Conservation (phyloP, 23 red algal species). For the Cyanidiococcus yangmingshanensis region DNA sequence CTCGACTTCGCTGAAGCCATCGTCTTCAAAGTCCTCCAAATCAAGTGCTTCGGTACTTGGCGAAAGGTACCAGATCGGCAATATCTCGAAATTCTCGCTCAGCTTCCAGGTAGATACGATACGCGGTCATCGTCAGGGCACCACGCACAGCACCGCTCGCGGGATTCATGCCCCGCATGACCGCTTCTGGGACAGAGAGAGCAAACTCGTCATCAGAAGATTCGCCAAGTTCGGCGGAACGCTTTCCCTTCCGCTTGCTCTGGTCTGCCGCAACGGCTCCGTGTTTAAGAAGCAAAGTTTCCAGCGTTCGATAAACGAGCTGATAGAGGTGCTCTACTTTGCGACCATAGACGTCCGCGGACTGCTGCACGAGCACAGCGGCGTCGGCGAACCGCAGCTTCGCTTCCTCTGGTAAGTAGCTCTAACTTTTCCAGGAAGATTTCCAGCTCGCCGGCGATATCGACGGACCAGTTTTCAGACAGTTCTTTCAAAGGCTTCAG, state of each 20-base stretch:
- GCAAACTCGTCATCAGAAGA: background rate
- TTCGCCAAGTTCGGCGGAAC: background rate
- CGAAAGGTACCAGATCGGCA: background rate
- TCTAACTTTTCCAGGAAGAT: constrained; percentile 30
- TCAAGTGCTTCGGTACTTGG: background rate
- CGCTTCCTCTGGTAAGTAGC: constrained; percentile 20
- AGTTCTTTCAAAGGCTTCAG: constrained; percentile 55
- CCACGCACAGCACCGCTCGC: constrained; percentile 12
- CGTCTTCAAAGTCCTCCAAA: background rate
- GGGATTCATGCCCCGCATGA: background rate
- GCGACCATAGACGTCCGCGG: constrained; percentile 47
- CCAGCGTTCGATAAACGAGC: constrained; percentile 38
- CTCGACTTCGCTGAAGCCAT: background rate
- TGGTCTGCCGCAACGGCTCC: background rate
- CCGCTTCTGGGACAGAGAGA: background rate
- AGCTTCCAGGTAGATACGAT: background rate
- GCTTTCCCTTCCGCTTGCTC: background rate
- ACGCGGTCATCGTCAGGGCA: constrained; percentile 1
- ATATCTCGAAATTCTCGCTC: background rate
- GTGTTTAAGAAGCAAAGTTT: background rate
- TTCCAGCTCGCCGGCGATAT: constrained; percentile 51
- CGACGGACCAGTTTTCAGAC: constrained; percentile 50
- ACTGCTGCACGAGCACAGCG: constrained; percentile 52
- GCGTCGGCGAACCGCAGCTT: constrained; percentile 38
- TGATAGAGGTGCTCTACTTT: constrained; percentile 66